These are phyloP conservation scores for Pseudozyma thailandica DNA, from an alignment of 1,284 basidiomycete species.

Conservation along the genomic window DNA sequence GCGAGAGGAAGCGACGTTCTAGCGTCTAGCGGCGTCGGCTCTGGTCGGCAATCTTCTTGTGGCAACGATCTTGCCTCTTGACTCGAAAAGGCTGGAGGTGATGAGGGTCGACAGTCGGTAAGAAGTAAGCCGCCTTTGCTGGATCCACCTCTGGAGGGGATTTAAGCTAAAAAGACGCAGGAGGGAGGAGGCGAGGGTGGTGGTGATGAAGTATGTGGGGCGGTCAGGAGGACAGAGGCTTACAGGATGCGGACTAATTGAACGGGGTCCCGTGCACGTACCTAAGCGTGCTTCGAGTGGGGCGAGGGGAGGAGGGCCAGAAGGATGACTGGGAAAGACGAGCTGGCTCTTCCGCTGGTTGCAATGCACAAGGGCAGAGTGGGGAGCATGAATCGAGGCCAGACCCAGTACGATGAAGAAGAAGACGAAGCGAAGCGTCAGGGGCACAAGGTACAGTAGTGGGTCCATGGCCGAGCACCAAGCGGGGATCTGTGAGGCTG, in stretches of 20 bases:
- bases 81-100: background rate
- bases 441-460: no score
- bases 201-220: background rate
- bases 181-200: background rate
- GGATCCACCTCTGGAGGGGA: background rate
- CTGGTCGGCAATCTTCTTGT: background rate
- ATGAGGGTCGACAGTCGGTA: background rate
- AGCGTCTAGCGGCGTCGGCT: background rate
- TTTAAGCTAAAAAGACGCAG: background rate
- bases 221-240: background rate
- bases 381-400: background rate
- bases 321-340: background rate
- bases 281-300: conserved; percentile 19
- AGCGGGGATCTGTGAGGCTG: no score
- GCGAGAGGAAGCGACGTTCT: conserved; percentile 20
- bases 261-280: conserved; percentile 22
- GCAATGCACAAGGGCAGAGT: background rate
- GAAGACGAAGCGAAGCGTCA: no score
- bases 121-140: background rate
- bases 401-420: no score
- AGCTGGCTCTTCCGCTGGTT: background rate
- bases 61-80: no score
- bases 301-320: background rate
- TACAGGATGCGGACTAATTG: conserved; percentile 2
- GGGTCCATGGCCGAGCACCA: no score